Percentiles rank a stretch among this genome's conserved stretches.
Evolutionary conservation across 2,329 filamentous ascomycete genomes (phyloP).

Genomic region (Geosmithia flava): DNA sequence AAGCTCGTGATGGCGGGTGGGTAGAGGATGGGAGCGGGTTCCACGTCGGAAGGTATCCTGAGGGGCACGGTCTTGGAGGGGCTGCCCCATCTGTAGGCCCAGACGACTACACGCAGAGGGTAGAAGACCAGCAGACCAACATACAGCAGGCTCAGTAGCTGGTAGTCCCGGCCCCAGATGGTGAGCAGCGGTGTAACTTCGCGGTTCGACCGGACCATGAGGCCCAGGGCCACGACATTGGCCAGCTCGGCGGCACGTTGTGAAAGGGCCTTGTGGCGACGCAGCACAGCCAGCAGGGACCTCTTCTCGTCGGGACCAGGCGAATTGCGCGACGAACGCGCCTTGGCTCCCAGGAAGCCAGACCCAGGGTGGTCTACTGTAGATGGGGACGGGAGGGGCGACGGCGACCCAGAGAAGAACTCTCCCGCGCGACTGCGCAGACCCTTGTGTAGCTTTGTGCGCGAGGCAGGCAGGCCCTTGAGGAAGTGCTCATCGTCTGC

Average conservation of each 20-base stretch:
- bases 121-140: constrained; percentile 36
- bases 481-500: constrained; percentile 89
- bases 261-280: constrained; percentile 35
- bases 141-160: constrained; percentile 22
- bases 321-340: too few relatives aligned
- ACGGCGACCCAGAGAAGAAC: constrained; percentile 38
- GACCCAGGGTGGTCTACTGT: constrained; percentile 5
- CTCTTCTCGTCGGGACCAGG: constrained; percentile 6
- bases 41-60: constrained; percentile 62
- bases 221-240: constrained; percentile 35
- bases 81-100: constrained; percentile 25
- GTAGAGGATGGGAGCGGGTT: constrained; percentile 85
- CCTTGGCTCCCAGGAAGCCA: too few relatives aligned
- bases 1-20: constrained; percentile 65
- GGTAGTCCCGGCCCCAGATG: constrained; percentile 35
- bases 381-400: constrained; percentile 39
- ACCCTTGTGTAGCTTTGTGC: constrained; percentile 62
- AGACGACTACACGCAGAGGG: constrained; percentile 43
- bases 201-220: constrained; percentile 33
- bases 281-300: constrained; percentile 28
- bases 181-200: constrained; percentile 30
- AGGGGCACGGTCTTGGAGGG: constrained; percentile 28
- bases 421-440: constrained; percentile 49
- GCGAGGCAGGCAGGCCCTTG: constrained; percentile 73
- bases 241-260: constrained; percentile 39